phyloP scores from a whole-genome alignment of 2,329 filamentous ascomycete genomes.

The Colletotrichum caudatum region DNA sequence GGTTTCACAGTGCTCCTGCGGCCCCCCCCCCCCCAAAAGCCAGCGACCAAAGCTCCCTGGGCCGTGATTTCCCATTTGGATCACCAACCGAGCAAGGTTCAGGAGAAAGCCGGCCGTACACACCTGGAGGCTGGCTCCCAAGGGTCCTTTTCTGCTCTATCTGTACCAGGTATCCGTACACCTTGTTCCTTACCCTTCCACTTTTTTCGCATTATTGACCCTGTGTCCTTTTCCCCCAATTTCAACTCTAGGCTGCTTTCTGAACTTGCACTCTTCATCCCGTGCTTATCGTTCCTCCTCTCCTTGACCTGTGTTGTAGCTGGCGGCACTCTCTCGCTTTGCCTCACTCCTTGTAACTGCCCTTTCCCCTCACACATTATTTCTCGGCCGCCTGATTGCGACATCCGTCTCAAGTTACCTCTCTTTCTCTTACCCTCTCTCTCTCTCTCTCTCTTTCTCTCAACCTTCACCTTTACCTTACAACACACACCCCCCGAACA shows the following conservation, averaged over 20 bases:
- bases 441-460: constrained; percentile 38
- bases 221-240: constrained; percentile 34
- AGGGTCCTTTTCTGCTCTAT: constrained; percentile 10
- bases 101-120: constrained; percentile 22
- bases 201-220: constrained; percentile 29
- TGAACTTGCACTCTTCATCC: constrained; percentile 14
- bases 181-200: constrained; percentile 30
- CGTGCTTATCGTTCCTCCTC: constrained; percentile 34
- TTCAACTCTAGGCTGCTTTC: constrained; percentile 16
- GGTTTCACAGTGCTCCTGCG: constrained; percentile 34
- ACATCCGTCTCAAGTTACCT: constrained; percentile 37
- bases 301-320: constrained; percentile 35
- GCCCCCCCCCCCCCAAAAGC: constrained; percentile 8
- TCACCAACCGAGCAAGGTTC: constrained; percentile 40
- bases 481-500: constrained; percentile 44
- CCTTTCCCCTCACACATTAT: constrained; percentile 33
- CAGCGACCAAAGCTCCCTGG: constrained; percentile 40
- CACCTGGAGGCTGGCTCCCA: constrained; percentile 1
- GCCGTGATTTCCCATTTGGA: constrained; percentile 37
- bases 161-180: not conserved
- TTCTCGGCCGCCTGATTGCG: constrained; percentile 29
- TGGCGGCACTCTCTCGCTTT: constrained; percentile 21
- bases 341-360: constrained; percentile 16
- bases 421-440: constrained; percentile 24
- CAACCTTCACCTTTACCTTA: constrained; percentile 33